These are phyloP conservation scores for Tricholoma sp. DNA, from an alignment of 768 basidiomycete species.

Conservation along the genomic window DNA sequence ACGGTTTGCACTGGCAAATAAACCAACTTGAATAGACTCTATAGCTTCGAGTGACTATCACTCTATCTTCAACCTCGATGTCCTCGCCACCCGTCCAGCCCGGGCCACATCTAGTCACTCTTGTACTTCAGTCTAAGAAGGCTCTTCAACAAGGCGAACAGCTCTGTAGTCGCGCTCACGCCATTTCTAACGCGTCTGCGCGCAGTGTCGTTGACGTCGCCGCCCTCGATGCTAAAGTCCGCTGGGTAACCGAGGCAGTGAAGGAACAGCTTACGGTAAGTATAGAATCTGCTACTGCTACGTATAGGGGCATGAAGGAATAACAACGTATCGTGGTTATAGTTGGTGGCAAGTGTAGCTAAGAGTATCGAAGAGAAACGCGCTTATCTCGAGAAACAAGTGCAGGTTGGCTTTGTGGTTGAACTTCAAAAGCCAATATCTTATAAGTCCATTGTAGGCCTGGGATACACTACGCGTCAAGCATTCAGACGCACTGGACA, in stretches of 20 bases:
- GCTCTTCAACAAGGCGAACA: conserved; percentile 76
- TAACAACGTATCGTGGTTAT: background rate
- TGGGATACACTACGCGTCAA: conserved; percentile 66
- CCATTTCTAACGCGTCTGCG: conserved; percentile 59
- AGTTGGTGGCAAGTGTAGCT: conserved; percentile 72
- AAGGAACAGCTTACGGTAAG: conserved; percentile 71
- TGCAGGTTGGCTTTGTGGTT: conserved; percentile 42
- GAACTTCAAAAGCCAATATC: background rate
- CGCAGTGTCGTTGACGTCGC: conserved; percentile 66
- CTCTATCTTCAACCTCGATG: conserved; percentile 7
- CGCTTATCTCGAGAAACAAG: conserved; percentile 50
- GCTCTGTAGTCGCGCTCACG: conserved; percentile 65
- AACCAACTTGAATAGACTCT: too few species aligned
- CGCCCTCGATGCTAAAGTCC: conserved; percentile 73
- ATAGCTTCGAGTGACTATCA: too few species aligned
- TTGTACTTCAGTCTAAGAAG: conserved; percentile 79
- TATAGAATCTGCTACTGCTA: background rate
- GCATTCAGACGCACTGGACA: conserved; percentile 59
- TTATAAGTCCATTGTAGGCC: conserved; percentile 35
- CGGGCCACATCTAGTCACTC: conserved; percentile 64
- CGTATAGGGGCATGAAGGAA: background rate
- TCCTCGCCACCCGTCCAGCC: conserved; percentile 33
- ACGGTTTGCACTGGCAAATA: too few species aligned
- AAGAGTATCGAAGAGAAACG: conserved; percentile 74
- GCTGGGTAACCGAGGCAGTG: conserved; percentile 72